These are phyloP conservation scores for Neofusicoccum sp. DNA, from an alignment of 2,329 filamentous ascomycete species.

Conservation along the genomic window DNA sequence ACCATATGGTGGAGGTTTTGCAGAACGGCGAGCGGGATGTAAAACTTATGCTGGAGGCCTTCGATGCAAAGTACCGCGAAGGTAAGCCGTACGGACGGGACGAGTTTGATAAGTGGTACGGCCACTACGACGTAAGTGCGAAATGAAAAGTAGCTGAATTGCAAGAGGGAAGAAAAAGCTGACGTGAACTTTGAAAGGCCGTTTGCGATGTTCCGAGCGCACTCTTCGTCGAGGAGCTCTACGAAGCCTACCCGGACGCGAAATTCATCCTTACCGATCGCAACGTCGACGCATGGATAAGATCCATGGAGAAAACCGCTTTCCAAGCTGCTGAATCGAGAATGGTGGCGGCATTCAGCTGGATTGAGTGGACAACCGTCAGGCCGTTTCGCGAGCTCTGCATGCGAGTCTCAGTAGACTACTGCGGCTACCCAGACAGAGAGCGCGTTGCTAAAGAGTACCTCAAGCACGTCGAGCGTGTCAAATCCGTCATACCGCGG, in stretches of 20 bases:
- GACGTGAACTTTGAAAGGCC: constrained; percentile 1
- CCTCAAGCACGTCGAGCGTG: constrained; percentile 19
- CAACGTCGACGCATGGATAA: constrained; percentile 12
- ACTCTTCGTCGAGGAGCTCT: constrained; percentile 23
- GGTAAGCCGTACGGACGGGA: constrained; percentile 28
- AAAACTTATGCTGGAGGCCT: constrained; percentile 32
- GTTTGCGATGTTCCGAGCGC: constrained; percentile 21
- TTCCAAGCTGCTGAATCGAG: neutral
- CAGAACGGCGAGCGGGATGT: neutral
- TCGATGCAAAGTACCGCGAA: constrained; percentile 33
- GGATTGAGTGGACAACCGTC: neutral
- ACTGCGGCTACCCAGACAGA: neutral
- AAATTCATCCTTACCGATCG: constrained; percentile 24
- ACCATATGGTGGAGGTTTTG: neutral
- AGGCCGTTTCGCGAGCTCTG: neutral
- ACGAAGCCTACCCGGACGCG: constrained; percentile 23
- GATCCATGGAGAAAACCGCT: constrained; percentile 15
- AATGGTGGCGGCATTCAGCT: neutral
- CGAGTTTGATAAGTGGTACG: constrained; percentile 38
- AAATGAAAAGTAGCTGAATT: neutral
- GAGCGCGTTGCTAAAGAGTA: neutral
- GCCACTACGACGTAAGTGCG: constrained; percentile 22
- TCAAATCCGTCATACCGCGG: constrained; percentile 24
- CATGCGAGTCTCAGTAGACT: neutral
- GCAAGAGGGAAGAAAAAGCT: neutral